Evolutionary conservation across 148 eudicot genomes (phyloP).

Genomic region (Silene latifolia): DNA sequence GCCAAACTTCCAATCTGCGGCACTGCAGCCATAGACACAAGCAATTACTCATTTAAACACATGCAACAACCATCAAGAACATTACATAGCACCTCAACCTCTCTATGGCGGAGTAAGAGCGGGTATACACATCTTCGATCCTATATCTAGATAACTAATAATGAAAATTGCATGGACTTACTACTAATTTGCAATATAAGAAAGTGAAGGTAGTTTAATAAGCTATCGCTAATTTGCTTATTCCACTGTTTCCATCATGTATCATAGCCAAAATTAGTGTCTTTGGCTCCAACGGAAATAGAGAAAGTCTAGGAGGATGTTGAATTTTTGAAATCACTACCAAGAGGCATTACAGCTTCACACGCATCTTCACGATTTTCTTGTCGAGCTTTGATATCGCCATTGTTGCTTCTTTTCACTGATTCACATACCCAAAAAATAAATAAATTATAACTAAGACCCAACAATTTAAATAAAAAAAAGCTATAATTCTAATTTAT

Average conservation of each 20-base stretch:
- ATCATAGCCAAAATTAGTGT: not conserved
- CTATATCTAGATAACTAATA: too few species aligned
- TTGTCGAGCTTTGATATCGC: too few species aligned
- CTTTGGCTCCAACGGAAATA: not conserved
- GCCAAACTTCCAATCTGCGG: slow-evolving; percentile 83
- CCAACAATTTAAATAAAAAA: too few species aligned
- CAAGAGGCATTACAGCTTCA: too few species aligned
- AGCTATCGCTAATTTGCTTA: not conserved
- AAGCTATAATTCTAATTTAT: too few species aligned
- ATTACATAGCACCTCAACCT: not conserved
- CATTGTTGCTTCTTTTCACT: too few species aligned
- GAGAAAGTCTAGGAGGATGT: too few species aligned
- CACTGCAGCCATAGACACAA: slow-evolving; percentile 45
- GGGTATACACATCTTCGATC: not conserved
- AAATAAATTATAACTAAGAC: too few species aligned
- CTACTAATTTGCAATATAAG: not conserved
- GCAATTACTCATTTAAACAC: not conserved
- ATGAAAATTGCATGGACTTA: too few species aligned
- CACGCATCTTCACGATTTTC: too few species aligned
- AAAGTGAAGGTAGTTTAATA: not conserved
- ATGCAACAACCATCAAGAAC: not conserved
- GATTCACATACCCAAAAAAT: too few species aligned
- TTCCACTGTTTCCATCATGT: not conserved
- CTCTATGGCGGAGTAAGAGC: not conserved
- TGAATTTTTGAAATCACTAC: too few species aligned